A percentile compares a stretch with the other conserved stretches of the same genome.
Conservation (phyloP, 306 rosid genomes). For the Ceratonia siliqua region DNA sequence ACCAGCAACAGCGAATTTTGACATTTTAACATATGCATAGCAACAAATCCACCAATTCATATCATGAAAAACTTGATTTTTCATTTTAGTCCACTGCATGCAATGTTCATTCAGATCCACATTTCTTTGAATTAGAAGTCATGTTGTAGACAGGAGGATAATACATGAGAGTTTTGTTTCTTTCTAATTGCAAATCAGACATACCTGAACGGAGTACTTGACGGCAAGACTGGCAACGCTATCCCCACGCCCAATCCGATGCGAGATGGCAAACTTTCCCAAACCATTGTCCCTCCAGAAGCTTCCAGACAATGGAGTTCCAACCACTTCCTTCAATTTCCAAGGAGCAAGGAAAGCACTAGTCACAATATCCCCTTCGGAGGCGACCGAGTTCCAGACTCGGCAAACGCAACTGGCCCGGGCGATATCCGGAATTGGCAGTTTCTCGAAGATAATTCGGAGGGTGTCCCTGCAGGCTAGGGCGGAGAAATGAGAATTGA, state of each 20-base stretch:
- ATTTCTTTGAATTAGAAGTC: background rate
- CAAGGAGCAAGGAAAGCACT: constrained; percentile 70
- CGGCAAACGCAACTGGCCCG: constrained; percentile 86
- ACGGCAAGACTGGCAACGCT: constrained; percentile 88
- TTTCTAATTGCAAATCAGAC: background rate
- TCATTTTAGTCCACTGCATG: background rate
- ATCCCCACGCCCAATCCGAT: constrained; percentile 67
- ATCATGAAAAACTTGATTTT: background rate
- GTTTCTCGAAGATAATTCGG: constrained; percentile 75
- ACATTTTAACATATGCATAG: too few species aligned
- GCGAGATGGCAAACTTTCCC: constrained; percentile 80
- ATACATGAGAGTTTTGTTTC: background rate
- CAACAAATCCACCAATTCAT: background rate
- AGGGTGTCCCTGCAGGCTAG: constrained; percentile 78
- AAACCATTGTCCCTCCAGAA: constrained; percentile 90
- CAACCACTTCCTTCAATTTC: constrained; percentile 64
- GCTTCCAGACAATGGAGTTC: constrained; percentile 74
- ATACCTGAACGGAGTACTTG: constrained; percentile 90
- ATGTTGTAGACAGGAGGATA: too few species aligned
- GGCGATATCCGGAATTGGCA: constrained; percentile 77
- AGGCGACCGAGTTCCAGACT: constrained; percentile 82
- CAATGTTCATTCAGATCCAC: background rate
- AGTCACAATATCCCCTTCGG: constrained; percentile 64
- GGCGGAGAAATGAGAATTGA: constrained; percentile 81
- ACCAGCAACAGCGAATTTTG: too few species aligned